phyloP scores from a whole-genome alignment of 495 filamentous ascomycete genomes.

The Terfezia boudieri region DNA sequence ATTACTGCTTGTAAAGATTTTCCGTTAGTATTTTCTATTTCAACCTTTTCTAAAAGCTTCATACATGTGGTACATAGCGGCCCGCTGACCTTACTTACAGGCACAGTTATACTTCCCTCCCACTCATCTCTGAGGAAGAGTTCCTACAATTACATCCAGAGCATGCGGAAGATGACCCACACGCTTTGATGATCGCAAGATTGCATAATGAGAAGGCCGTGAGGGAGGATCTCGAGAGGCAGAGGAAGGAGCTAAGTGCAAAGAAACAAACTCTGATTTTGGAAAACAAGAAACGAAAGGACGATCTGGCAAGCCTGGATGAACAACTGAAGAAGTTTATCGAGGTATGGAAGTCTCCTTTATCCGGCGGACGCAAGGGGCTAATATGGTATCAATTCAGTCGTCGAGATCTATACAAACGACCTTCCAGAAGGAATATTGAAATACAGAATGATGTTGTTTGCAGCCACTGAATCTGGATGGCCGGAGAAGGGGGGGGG shows the following conservation, averaged over 20 bases:
- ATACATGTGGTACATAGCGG: background rate
- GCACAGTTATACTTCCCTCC: constrained; percentile 68
- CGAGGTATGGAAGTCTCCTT: background rate
- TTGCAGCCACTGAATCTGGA: no score
- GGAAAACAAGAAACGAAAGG: constrained; percentile 87
- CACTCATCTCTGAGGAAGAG: constrained; percentile 60
- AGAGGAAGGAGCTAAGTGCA: constrained; percentile 64
- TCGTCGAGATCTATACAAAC: constrained; percentile 18
- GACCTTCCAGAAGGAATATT: constrained; percentile 19
- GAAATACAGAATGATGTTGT: no score
- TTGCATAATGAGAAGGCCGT: constrained; percentile 79
- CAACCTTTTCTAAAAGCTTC: background rate
- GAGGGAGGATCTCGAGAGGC: constrained; percentile 67
- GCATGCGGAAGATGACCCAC: constrained; percentile 41
- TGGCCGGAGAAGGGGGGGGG: no score
- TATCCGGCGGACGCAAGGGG: background rate
- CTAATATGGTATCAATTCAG: constrained; percentile 5
- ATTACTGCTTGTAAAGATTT: constrained; percentile 80
- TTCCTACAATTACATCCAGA: constrained; percentile 65
- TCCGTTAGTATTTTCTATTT: constrained; percentile 36
- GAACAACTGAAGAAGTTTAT: constrained; percentile 19
- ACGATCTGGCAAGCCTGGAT: constrained; percentile 38
- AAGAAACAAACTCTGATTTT: constrained; percentile 78
- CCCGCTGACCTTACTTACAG: constrained; percentile 24
- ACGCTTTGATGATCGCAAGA: constrained; percentile 69